Evolutionary conservation across 768 basidiomycete genomes (phyloP).

Genomic region (Suillus clintonianus): DNA sequence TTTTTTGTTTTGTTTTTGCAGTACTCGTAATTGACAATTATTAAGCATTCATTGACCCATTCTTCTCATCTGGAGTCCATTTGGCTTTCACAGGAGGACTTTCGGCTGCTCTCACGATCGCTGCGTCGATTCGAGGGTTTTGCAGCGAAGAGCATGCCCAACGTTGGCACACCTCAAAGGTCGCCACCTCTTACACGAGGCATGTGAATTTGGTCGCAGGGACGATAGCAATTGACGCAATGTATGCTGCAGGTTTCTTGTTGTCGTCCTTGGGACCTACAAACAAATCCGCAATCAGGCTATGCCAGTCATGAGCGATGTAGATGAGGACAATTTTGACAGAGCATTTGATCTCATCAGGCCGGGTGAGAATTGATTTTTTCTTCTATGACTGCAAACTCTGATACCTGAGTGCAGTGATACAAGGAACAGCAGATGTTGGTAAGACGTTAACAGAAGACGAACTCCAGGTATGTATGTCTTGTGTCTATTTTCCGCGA

Average conservation of each 20-base stretch:
- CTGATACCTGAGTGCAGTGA: neutral
- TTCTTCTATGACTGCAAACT: neutral
- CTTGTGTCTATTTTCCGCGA: neutral
- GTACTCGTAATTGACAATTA: neutral
- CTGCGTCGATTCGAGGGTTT: conserved; percentile 38
- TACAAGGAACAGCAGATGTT: neutral
- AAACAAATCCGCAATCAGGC: conserved; percentile 68
- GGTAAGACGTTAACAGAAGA: neutral
- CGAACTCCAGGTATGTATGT: neutral
- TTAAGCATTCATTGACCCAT: neutral
- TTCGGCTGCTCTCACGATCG: conserved; percentile 57
- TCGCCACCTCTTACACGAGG: conserved; percentile 62
- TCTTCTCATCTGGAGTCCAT: conserved; percentile 60
- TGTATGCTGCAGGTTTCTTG: conserved; percentile 43
- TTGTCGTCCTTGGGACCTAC: conserved; percentile 73
- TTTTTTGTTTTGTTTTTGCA: neutral
- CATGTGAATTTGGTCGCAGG: conserved; percentile 16
- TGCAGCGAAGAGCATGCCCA: conserved; percentile 45
- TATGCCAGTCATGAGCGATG: no score
- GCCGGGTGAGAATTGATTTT: neutral
- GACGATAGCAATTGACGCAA: neutral
- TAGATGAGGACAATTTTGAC: conserved; percentile 26
- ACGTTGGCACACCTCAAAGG: conserved; percentile 56
- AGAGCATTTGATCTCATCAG: neutral
- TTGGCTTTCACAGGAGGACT: conserved; percentile 64